Evolutionary conservation across 1,284 basidiomycete species (phyloP).

Genomic region (Ceratobasidium sp.): DNA sequence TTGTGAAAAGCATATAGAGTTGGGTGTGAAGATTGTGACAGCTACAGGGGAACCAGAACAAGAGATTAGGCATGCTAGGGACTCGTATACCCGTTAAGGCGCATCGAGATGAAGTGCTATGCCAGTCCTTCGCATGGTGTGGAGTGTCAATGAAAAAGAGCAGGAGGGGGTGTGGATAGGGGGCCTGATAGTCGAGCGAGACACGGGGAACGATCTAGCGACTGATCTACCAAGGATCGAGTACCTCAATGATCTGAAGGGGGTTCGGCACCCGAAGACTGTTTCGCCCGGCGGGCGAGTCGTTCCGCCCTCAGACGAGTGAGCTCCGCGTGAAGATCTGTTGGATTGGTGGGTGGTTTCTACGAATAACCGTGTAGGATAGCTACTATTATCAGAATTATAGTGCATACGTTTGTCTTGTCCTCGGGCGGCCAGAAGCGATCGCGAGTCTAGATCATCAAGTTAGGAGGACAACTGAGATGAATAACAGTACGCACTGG

Average conservation of each 20-base stretch:
- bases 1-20: constrained; percentile 51
- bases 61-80: constrained; percentile 28
- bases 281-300: constrained; percentile 47
- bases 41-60: constrained; percentile 39
- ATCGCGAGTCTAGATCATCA: constrained; percentile 50
- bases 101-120: constrained; percentile 29
- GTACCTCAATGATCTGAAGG: constrained; percentile 46
- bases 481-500: constrained; percentile 67
- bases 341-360: constrained; percentile 51
- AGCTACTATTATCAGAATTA: neutral
- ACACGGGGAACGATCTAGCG: constrained; percentile 43
- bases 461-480: constrained; percentile 18
- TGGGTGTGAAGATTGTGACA: constrained; percentile 49
- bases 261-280: constrained; percentile 25
- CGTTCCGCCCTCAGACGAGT: constrained; percentile 50
- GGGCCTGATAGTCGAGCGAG: constrained; percentile 22
- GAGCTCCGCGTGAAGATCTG: constrained; percentile 51
- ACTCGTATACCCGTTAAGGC: constrained; percentile 30
- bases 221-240: constrained; percentile 40
- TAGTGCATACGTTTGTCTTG: constrained; percentile 51
- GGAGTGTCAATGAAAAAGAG: constrained; percentile 19
- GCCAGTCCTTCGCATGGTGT: constrained; percentile 28
- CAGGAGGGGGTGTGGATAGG: constrained; percentile 29
- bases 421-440: constrained; percentile 54
- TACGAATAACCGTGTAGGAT: constrained; percentile 38